Percentiles rank a stretch among this genome's conserved stretches.
Conservation (phyloP, 768 basidiomycete genomes). For the Psilocybe cubensis region DNA sequence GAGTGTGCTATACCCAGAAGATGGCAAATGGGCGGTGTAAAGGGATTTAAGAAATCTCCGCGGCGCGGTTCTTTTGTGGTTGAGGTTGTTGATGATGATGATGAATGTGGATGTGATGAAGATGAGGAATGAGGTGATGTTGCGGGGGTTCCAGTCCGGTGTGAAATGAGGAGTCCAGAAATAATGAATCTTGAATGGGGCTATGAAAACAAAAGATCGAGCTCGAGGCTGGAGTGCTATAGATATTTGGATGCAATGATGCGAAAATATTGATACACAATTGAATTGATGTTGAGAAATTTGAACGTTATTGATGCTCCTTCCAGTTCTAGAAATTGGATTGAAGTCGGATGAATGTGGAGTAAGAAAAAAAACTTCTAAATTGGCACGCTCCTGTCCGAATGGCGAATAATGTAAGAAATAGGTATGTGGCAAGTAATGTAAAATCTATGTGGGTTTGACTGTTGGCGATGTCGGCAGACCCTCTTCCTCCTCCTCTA, state of each 20-base stretch:
- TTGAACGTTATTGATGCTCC: neutral
- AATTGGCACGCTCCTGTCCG: neutral
- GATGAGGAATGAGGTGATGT: too few relatives aligned
- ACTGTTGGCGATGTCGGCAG: constrained; percentile 4
- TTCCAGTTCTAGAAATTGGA: too few relatives aligned
- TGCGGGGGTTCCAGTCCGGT: neutral
- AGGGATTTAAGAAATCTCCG: too few relatives aligned
- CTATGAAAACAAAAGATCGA: neutral
- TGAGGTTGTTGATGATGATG: neutral
- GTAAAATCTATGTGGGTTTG: neutral
- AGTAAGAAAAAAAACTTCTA: too few relatives aligned
- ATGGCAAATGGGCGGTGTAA: neutral
- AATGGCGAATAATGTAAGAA: too few relatives aligned
- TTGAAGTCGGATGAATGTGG: too few relatives aligned
- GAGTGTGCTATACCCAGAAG: neutral
- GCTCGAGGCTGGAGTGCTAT: neutral
- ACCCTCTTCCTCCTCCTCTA: constrained; percentile 24
- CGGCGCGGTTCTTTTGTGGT: too few relatives aligned
- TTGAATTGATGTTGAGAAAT: neutral
- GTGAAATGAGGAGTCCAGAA: neutral
- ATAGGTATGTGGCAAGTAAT: too few relatives aligned
- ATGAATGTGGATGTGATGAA: neutral
- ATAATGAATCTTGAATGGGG: neutral
- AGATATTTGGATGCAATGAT: neutral
- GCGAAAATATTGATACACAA: neutral